These are phyloP conservation scores for Cadophora luteo-olivacea DNA, from an alignment of 2,329 filamentous ascomycete genomes.

Conservation along the genomic window DNA sequence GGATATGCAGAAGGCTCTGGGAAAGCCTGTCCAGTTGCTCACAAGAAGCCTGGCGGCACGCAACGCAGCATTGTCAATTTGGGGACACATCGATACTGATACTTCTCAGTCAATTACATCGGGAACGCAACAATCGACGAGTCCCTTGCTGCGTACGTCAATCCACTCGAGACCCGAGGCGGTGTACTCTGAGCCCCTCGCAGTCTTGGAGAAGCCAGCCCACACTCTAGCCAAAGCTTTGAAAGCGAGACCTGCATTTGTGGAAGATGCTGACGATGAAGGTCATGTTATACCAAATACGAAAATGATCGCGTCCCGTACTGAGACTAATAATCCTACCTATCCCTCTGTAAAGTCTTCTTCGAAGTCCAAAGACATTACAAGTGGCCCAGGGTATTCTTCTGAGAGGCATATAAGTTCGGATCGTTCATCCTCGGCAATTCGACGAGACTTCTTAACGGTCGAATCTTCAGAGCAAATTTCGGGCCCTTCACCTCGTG, in stretches of 20 bases:
- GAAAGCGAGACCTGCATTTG: not conserved
- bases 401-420: too few relatives aligned
- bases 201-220: not conserved
- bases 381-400: too few relatives aligned
- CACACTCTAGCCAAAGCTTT: not conserved
- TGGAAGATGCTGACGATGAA: not conserved
- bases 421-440: too few relatives aligned
- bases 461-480: not conserved
- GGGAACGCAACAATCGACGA: not conserved
- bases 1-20: conserved; percentile 10
- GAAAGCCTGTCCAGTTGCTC: not conserved
- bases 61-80: not conserved
- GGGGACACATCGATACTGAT: not conserved
- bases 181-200: not conserved
- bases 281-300: not conserved
- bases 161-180: not conserved
- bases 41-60: not conserved
- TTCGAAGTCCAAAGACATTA: not conserved
- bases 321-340: not conserved
- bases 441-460: too few relatives aligned
- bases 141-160: not conserved
- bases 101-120: not conserved
- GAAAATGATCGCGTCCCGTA: not conserved
- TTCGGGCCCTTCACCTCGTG: not conserved
- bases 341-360: not conserved